A percentile compares a stretch with the other conserved stretches of the same genome.
Evolutionary conservation across 2,329 filamentous ascomycete genomes (phyloP).

Genomic region (Stemphylium vesicarium): DNA sequence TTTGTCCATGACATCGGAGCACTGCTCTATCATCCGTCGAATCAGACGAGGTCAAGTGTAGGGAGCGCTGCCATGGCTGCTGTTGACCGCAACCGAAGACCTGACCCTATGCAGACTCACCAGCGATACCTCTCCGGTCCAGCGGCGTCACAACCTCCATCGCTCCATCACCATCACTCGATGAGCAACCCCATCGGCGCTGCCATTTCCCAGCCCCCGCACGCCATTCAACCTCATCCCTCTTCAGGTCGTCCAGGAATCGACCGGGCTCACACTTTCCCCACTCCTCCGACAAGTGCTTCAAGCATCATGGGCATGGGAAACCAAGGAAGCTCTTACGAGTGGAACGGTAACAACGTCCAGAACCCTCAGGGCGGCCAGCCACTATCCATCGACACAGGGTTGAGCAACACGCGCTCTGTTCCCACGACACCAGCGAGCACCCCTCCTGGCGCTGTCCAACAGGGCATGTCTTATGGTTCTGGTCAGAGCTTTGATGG

Average conservation of each 20-base stretch:
- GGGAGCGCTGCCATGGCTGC: conserved; percentile 74
- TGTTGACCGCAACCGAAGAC: conserved; percentile 65
- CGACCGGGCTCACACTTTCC: conserved; percentile 90
- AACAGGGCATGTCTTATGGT: conserved; percentile 81
- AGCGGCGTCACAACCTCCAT: conserved; percentile 66
- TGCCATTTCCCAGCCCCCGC: conserved; percentile 70
- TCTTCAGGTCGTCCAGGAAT: conserved; percentile 66
- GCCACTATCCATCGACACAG: conserved; percentile 81
- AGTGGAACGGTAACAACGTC: conserved; percentile 68
- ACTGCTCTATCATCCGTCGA: conserved; percentile 90
- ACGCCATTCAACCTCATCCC: conserved; percentile 67
- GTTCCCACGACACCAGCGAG: conserved; percentile 91
- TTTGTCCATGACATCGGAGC: conserved; percentile 98
- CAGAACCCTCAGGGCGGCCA: conserved; percentile 65
- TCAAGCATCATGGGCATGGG: conserved; percentile 83
- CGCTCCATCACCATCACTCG: conserved; percentile 73
- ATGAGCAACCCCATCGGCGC: conserved; percentile 67
- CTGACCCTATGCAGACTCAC: conserved; percentile 50
- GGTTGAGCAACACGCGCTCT: conserved; percentile 77
- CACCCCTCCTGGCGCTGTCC: conserved; percentile 81
- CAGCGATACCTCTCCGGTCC: conserved; percentile 65
- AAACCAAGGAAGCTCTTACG: conserved; percentile 74
- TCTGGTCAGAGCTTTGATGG: conserved; percentile 75
- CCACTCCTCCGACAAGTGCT: conserved; percentile 91
- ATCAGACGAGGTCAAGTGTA: conserved; percentile 80